Conservation (phyloP, 352 stramenopile genomes). For the Phytophthora melonis region DNA sequence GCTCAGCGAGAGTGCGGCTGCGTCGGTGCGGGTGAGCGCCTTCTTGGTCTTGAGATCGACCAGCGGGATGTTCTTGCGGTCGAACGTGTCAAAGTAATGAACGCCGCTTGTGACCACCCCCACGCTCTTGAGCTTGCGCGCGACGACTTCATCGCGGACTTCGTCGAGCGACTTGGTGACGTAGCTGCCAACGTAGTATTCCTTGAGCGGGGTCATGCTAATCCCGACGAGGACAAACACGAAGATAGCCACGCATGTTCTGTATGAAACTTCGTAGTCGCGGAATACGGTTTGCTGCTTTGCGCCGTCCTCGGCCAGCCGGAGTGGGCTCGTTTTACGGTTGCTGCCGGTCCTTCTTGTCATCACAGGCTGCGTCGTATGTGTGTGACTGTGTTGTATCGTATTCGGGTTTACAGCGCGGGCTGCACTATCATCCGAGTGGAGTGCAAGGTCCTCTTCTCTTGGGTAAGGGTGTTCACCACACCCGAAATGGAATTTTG, state of each 20-base stretch:
- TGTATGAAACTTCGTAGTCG: conserved; percentile 17
- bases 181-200: conserved; percentile 36
- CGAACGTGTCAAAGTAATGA: conserved; percentile 46
- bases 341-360: neutral
- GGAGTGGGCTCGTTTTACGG: neutral
- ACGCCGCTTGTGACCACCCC: conserved; percentile 31
- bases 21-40: conserved; percentile 1
- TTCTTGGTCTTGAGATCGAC: conserved; percentile 25
- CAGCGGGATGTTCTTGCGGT: conserved; percentile 28
- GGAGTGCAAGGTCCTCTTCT: neutral
- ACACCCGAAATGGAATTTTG: neutral
- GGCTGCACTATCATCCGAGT: neutral
- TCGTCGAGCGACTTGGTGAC: conserved; percentile 39
- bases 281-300: neutral
- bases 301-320: neutral
- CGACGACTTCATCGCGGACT: conserved; percentile 30
- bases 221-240: conserved; percentile 19
- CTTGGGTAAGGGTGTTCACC: too few species aligned
- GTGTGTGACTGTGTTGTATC: neutral
- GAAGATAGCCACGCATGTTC: conserved; percentile 19
- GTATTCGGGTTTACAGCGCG: neutral
- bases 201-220: conserved; percentile 25
- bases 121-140: conserved; percentile 32
- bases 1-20: conserved; percentile 12
- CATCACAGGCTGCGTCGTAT: neutral